phyloP scores from a whole-genome alignment of 1,284 basidiomycete genomes.

The Ganoderma lucidum region DNA sequence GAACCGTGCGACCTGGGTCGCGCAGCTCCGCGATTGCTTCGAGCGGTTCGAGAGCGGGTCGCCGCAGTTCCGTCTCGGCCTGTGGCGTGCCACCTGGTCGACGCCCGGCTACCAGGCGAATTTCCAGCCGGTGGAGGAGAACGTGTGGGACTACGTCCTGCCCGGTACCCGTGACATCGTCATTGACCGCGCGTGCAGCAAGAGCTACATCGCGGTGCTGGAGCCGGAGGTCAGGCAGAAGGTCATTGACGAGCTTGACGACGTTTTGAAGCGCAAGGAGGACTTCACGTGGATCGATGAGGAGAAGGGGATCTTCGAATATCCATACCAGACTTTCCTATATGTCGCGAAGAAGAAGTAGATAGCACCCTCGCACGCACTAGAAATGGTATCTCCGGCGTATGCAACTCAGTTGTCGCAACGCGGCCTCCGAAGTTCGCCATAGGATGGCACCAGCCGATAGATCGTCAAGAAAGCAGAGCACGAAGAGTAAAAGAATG shows the following conservation, averaged over 20 bases:
- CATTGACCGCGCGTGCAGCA: slow-evolving; percentile 70
- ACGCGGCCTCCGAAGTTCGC: not conserved
- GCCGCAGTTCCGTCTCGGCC: slow-evolving; percentile 76
- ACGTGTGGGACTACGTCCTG: slow-evolving; percentile 57
- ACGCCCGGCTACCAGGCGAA: slow-evolving; percentile 58
- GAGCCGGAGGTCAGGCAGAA: slow-evolving; percentile 59
- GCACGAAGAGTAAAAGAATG: slow-evolving; percentile 7
- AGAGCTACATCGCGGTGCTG: slow-evolving; percentile 76
- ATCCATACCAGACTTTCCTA: slow-evolving; percentile 61
- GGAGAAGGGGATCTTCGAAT: slow-evolving; percentile 56
- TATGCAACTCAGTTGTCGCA: no score
- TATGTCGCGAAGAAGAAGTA: slow-evolving; percentile 52
- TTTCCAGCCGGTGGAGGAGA: slow-evolving; percentile 65
- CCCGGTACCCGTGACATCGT: slow-evolving; percentile 58
- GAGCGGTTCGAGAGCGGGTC: slow-evolving; percentile 72
- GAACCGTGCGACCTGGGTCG: slow-evolving; percentile 71
- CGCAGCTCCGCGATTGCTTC: slow-evolving; percentile 67
- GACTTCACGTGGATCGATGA: slow-evolving; percentile 57
- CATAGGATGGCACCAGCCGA: not conserved
- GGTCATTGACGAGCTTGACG: slow-evolving; percentile 56
- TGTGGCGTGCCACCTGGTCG: slow-evolving; percentile 73
- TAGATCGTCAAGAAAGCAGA: not conserved
- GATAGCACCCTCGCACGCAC: not conserved
- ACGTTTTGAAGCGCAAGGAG: slow-evolving; percentile 56
- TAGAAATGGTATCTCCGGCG: not conserved